phyloP scores from a whole-genome alignment of 129 eudicot genomes.

The Logfia minima region DNA sequence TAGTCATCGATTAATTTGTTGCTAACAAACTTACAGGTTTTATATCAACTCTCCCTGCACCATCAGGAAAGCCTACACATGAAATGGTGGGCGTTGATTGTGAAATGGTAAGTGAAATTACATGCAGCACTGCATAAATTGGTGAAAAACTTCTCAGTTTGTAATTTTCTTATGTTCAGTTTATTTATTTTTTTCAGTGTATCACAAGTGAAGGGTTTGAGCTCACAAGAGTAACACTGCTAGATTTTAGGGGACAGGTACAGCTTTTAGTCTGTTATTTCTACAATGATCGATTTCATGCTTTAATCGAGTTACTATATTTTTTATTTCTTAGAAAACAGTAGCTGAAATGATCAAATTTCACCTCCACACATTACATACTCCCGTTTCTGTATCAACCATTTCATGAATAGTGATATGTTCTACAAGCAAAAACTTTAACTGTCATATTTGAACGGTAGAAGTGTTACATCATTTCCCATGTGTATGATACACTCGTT shows the following conservation, averaged over 20 bases:
- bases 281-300: not conserved
- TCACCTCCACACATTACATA: not conserved
- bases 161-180: not conserved
- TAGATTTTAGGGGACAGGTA: conserved; percentile 82
- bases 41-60: conserved; percentile 71
- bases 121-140: not conserved
- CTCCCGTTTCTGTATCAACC: not conserved
- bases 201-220: conserved; percentile 77
- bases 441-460: not conserved
- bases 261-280: not conserved
- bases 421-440: not conserved
- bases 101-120: conserved; percentile 74
- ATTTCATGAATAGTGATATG: not conserved
- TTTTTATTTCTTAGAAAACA: not conserved
- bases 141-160: not conserved
- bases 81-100: conserved; percentile 88
- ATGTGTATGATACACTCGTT: not conserved
- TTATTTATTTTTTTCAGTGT: conserved; percentile 43
- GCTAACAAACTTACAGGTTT: conserved; percentile 47
- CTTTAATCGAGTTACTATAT: conserved; percentile 1
- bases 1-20: not conserved
- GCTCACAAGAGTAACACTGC: conserved; percentile 77
- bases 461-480: not conserved
- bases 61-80: conserved; percentile 57
- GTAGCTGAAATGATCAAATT: not conserved